phyloP scores from a whole-genome alignment of 164 flowering plant species.

The Aristolochia fimbriata region DNA sequence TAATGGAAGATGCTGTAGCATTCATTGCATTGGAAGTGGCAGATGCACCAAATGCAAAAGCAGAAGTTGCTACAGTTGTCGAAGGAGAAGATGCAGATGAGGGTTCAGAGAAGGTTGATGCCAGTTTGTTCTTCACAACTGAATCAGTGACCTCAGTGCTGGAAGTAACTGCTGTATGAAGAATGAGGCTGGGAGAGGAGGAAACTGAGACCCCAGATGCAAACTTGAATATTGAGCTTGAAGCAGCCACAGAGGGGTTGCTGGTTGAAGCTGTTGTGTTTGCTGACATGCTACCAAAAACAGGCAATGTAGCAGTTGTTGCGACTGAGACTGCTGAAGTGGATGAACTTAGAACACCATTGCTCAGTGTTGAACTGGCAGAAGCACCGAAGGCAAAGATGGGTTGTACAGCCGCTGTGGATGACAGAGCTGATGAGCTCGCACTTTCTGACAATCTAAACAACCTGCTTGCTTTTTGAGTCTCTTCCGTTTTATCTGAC shows the following conservation, averaged over 20 bases:
- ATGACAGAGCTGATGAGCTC: conserved; percentile 6
- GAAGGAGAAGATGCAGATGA: conserved; percentile 20
- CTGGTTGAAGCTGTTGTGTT: conserved; percentile 9
- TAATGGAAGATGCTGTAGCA: conserved; percentile 20
- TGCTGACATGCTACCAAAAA: conserved; percentile 4
- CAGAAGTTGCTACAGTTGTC: conserved; percentile 13
- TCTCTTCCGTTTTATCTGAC: conserved; percentile 20
- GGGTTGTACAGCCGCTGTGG: conserved; percentile 21
- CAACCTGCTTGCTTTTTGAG: conserved; percentile 9
- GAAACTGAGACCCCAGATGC: conserved; percentile 14
- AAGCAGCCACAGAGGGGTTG: conserved; percentile 16
- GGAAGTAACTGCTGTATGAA: conserved; percentile 17
- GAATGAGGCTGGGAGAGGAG: conserved; percentile 16
- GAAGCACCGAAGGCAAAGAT: conserved; percentile 24
- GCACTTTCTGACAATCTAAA: conserved; percentile 18
- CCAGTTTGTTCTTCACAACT: conserved; percentile 19
- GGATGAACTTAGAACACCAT: conserved; percentile 30
- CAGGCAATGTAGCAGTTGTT: conserved; percentile 6
- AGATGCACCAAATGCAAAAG: conserved; percentile 36
- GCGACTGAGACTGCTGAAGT: conserved; percentile 17
- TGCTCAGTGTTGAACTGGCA: conserved; percentile 19
- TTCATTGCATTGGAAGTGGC: conserved; percentile 8
- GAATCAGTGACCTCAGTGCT: too few relatives aligned
- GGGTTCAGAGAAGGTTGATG: conserved; percentile 13
- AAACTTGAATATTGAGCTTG: conserved; percentile 28